Conservation (phyloP, 148 eudicot genomes). For the Rhododendron molle region DNA sequence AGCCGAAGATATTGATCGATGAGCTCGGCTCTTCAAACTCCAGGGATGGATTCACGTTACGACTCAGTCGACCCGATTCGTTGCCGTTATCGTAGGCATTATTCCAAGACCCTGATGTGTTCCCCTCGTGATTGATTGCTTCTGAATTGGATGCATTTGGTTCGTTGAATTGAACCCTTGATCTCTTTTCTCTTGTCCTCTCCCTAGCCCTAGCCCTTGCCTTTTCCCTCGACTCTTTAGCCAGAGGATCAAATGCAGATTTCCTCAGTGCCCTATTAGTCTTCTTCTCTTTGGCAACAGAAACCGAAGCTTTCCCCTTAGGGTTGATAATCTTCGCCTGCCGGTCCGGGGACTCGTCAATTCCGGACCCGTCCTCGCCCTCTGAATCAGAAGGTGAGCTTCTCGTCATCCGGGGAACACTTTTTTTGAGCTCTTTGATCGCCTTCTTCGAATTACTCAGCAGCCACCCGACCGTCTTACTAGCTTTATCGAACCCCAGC, state of each 20-base stretch:
- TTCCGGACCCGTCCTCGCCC: slow-evolving; percentile 30
- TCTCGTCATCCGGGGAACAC: background rate
- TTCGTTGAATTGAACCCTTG: background rate
- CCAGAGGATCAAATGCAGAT: background rate
- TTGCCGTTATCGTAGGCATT: background rate
- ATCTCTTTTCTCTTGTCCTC: slow-evolving; percentile 20
- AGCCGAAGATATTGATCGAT: slow-evolving; percentile 18
- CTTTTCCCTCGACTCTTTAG: slow-evolving; percentile 18
- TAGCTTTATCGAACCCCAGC: slow-evolving; percentile 53
- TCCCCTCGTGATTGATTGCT: background rate
- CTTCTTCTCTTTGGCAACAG: slow-evolving; percentile 8
- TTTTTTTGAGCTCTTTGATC: slow-evolving; percentile 28
- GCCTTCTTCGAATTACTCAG: slow-evolving; percentile 28
- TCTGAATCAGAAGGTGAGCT: slow-evolving; percentile 35
- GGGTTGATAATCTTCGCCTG: background rate
- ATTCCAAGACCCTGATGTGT: slow-evolving; percentile 17
- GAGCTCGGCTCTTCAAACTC: slow-evolving; percentile 10
- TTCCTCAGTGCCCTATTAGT: background rate
- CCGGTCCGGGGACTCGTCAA: background rate
- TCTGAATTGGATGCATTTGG: background rate
- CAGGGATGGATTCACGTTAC: background rate
- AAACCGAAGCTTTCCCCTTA: background rate
- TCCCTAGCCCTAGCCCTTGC: slow-evolving; percentile 28
- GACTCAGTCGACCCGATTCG: background rate
- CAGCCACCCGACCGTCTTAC: slow-evolving; percentile 56